Evolutionary conservation across 2,329 filamentous ascomycete species (phyloP).

Genomic region (Juglanconis oblonga): DNA sequence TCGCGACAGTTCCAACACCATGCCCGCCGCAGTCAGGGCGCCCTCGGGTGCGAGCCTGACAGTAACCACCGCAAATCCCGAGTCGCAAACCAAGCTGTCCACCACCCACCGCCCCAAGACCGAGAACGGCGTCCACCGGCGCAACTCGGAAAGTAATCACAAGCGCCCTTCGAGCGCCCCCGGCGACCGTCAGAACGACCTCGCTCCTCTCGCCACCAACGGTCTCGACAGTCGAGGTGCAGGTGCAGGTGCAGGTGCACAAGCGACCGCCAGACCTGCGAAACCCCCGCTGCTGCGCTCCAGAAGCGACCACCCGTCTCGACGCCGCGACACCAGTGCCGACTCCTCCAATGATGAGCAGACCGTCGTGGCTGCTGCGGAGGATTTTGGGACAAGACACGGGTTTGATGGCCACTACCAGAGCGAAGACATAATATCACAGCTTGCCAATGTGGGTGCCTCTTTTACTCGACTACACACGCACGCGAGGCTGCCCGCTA

Average conservation of each 20-base stretch:
- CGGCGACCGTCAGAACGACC: slow-evolving; percentile 33
- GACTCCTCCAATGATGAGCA: slow-evolving; percentile 29
- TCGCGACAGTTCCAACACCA: slow-evolving; percentile 5
- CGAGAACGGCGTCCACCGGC: slow-evolving; percentile 15
- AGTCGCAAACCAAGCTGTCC: slow-evolving; percentile 8
- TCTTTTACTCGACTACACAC: slow-evolving; percentile 2
- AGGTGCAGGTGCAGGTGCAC: not conserved
- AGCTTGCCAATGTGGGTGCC: slow-evolving; percentile 71
- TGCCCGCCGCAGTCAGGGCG: slow-evolving; percentile 14
- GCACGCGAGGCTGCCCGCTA: not conserved
- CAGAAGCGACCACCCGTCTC: slow-evolving; percentile 48
- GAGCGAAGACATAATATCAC: slow-evolving; percentile 82
- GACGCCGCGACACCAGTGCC: slow-evolving; percentile 24
- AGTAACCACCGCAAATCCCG: not conserved
- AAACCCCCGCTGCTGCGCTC: slow-evolving; percentile 55
- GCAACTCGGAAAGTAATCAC: slow-evolving; percentile 19
- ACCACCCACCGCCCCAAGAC: slow-evolving; percentile 9
- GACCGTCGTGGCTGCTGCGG: slow-evolving; percentile 36
- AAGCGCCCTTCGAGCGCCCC: slow-evolving; percentile 46
- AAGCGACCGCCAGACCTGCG: slow-evolving; percentile 23
- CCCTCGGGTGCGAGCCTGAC: slow-evolving; percentile 13
- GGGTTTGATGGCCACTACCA: slow-evolving; percentile 92
- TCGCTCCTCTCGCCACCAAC: slow-evolving; percentile 22
- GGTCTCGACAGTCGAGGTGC: slow-evolving; percentile 21
- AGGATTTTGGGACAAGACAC: slow-evolving; percentile 64